phyloP scores from a whole-genome alignment of 352 stramenopile species.

The Blastocystis hominis region DNA sequence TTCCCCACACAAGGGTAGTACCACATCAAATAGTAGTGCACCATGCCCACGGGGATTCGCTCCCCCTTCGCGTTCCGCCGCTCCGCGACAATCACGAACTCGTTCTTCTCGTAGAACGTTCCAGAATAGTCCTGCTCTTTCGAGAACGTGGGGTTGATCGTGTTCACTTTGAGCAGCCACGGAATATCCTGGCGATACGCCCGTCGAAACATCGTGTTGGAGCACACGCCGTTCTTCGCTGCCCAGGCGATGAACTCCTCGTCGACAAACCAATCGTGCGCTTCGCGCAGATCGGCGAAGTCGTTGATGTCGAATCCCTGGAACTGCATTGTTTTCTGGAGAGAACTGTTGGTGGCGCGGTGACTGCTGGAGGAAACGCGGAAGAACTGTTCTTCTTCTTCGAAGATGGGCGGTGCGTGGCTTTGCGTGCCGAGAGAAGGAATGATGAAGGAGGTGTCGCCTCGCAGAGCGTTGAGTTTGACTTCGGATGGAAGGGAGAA shows the following conservation, averaged over 20 bases:
- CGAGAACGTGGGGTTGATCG: constrained; percentile 37
- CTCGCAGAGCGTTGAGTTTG: neutral
- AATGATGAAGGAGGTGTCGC: neutral
- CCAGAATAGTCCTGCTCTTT: neutral
- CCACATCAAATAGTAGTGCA: constrained; percentile 51
- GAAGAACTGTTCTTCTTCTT: neutral
- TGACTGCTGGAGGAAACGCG: neutral
- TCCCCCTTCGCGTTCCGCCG: neutral
- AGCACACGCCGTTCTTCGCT: neutral
- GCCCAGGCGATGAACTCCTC: neutral
- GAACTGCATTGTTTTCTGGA: constrained; percentile 4
- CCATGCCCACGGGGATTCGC: constrained; percentile 27
- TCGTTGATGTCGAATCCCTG: constrained; percentile 54
- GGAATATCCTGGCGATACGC: neutral
- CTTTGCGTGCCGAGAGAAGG: neutral
- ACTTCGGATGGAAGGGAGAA: neutral
- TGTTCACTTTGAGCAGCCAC: constrained; percentile 37
- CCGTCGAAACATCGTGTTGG: neutral
- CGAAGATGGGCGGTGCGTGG: neutral
- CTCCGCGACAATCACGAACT: constrained; percentile 53
- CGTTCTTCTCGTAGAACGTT: constrained; percentile 51
- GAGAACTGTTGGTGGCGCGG: neutral
- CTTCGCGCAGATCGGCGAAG: constrained; percentile 38
- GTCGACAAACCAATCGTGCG: neutral
- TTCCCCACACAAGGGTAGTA: constrained; percentile 31